phyloP scores from a whole-genome alignment of 495 filamentous ascomycete genomes.

The Xylaria acuta region DNA sequence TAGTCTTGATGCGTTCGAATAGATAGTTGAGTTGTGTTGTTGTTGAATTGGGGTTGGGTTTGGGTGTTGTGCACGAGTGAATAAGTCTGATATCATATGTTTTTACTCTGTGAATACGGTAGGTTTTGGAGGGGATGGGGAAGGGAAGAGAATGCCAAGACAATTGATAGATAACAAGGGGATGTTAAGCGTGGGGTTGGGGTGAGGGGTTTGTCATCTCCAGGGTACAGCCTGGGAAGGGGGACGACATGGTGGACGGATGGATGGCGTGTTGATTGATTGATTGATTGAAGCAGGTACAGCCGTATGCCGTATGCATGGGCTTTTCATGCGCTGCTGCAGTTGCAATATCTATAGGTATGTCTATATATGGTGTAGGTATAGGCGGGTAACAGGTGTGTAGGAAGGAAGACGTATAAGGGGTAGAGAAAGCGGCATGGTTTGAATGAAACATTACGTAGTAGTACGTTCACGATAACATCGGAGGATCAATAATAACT shows the following conservation, averaged over 20 bases:
- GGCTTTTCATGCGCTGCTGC: constrained; percentile 21
- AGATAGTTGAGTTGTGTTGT: not conserved
- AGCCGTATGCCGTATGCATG: constrained; percentile 12
- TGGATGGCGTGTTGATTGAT: constrained; percentile 3
- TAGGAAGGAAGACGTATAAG: not conserved
- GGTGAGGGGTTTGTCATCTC: constrained; percentile 22
- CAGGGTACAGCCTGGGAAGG: constrained; percentile 6
- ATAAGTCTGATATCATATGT: not conserved
- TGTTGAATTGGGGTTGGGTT: not conserved
- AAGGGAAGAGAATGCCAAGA: not conserved
- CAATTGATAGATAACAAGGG: constrained; percentile 12
- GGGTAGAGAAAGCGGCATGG: not conserved
- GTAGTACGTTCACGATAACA: not conserved
- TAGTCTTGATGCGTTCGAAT: constrained; percentile 18
- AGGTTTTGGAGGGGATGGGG: not conserved
- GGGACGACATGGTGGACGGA: not conserved
- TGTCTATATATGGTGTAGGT: constrained; percentile 8
- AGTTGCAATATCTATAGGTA: not conserved
- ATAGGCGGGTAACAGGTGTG: not conserved
- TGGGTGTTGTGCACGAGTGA: not conserved
- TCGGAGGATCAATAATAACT: not conserved
- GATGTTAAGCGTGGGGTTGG: constrained; percentile 9
- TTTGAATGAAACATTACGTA: not conserved
- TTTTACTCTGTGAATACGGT: not conserved
- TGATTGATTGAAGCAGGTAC: constrained; percentile 14